Conservation (phyloP, 768 basidiomycete genomes). For the Rhodosporidiobolus odoratus region DNA sequence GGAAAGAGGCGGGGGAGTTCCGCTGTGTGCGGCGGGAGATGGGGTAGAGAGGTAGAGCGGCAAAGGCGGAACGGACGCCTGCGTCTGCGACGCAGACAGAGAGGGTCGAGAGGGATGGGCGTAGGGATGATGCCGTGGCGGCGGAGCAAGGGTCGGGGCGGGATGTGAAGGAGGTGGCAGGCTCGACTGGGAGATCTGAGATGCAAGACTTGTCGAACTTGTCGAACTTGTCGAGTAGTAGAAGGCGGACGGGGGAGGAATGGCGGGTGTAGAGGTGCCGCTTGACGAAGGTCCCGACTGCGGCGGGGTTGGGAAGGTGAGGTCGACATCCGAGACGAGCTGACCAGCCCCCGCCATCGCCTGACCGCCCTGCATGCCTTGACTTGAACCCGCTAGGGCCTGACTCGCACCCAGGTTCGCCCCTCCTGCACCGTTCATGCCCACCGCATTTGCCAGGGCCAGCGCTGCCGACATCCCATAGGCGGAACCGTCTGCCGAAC, state of each 20-base stretch:
- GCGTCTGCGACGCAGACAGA: not conserved
- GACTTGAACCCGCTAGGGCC: not conserved
- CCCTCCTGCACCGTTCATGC: not conserved
- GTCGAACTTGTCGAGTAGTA: not conserved
- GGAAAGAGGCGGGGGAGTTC: constrained; percentile 8
- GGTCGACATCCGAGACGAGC: constrained; percentile 22
- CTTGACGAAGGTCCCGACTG: not conserved
- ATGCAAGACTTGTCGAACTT: not conserved
- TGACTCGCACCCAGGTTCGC: not conserved
- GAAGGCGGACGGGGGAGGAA: not conserved
- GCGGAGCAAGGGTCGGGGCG: constrained; percentile 16
- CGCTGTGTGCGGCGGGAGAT: not conserved
- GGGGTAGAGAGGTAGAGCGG: constrained; percentile 30
- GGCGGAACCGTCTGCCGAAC: not conserved
- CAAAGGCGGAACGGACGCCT: not conserved
- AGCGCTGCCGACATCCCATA: constrained; percentile 8
- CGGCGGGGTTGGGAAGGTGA: not conserved
- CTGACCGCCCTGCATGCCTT: not conserved
- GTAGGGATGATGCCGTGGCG: constrained; percentile 37
- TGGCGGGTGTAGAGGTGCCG: not conserved
- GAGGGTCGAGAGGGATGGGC: constrained; percentile 27
- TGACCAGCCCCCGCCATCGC: no score
- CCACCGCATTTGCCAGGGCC: constrained; percentile 8
- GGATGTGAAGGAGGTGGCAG: constrained; percentile 20
- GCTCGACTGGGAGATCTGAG: not conserved